These are phyloP conservation scores for Naganishia onofrii DNA, from an alignment of 768 basidiomycete species.

Conservation along the genomic window DNA sequence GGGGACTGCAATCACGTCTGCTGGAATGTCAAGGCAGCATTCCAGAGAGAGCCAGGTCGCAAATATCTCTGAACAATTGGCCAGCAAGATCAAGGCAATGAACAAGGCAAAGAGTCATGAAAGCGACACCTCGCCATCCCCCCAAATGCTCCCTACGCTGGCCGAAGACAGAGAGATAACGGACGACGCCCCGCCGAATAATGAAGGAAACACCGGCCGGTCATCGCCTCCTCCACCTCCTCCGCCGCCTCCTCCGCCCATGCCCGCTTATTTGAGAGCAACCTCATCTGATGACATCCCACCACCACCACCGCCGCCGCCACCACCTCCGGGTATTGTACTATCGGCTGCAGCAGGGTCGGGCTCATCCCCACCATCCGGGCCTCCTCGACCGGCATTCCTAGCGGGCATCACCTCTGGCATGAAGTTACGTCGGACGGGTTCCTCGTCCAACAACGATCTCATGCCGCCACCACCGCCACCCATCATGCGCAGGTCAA, in stretches of 20 bases:
- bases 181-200: conserved; percentile 15
- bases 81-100: conserved; percentile 60
- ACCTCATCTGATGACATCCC: conserved; percentile 29
- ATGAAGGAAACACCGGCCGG: background rate
- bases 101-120: conserved; percentile 14
- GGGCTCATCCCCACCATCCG: conserved; percentile 27
- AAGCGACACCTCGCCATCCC: conserved; percentile 28
- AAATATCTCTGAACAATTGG: conserved; percentile 64
- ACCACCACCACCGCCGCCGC: conserved; percentile 42
- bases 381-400: conserved; percentile 36
- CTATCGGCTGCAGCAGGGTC: conserved; percentile 15
- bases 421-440: conserved; percentile 38
- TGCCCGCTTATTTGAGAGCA: conserved; percentile 19
- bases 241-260: conserved; percentile 47
- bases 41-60: conserved; percentile 52
- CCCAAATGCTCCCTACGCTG: conserved; percentile 54
- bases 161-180: conserved; percentile 38
- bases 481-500: conserved; percentile 41
- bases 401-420: conserved; percentile 47
- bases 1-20: conserved; percentile 61
- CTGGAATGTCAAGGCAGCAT: conserved; percentile 25
- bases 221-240: conserved; percentile 38
- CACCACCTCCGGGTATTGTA: conserved; percentile 26
- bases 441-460: conserved; percentile 12
- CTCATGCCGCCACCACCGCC: conserved; percentile 19